Percentiles rank a stretch among this genome's conserved stretches.
Evolutionary conservation across 441 rosid species (phyloP).

Genomic region (Adansonia madagascariensis): DNA sequence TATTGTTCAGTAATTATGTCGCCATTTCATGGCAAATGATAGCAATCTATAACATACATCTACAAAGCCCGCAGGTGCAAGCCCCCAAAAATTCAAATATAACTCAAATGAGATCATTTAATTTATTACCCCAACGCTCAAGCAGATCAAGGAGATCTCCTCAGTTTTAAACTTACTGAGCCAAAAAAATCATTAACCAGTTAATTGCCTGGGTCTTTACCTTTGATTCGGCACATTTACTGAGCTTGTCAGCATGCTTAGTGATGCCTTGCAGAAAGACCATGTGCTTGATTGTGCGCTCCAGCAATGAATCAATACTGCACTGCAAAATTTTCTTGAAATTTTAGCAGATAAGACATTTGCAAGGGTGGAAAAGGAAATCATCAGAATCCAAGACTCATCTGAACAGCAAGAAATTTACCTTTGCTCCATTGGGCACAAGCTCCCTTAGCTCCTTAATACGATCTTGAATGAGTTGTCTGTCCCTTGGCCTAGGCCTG

Average conservation of each 20-base stretch:
- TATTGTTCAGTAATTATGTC: not conserved
- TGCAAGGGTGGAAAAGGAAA: conserved; percentile 26
- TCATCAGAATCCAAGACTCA: conserved; percentile 26
- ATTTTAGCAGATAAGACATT: conserved; percentile 37
- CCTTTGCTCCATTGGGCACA: conserved; percentile 96
- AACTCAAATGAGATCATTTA: conserved; percentile 11
- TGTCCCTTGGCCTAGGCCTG: conserved; percentile 95
- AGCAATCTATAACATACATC: not conserved
- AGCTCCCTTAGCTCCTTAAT: conserved; percentile 94
- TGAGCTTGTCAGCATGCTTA: conserved; percentile 85
- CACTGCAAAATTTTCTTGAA: conserved; percentile 61
- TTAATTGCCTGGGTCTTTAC: conserved; percentile 39
- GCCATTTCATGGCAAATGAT: not conserved
- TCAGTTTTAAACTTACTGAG: conserved; percentile 17
- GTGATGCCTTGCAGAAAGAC: conserved; percentile 78
- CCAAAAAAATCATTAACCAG: conserved; percentile 8
- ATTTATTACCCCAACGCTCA: not conserved
- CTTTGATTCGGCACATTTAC: conserved; percentile 69
- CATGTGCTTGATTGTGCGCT: conserved; percentile 94
- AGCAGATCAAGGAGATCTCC: conserved; percentile 11
- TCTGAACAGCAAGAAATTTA: conserved; percentile 40
- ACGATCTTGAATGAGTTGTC: conserved; percentile 96
- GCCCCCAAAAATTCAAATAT: not conserved
- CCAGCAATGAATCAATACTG: conserved; percentile 95
- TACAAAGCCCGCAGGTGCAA: not conserved